A percentile compares a stretch with the other conserved stretches of the same genome.
phyloP scores from a whole-genome alignment of 345 rosid species.

The Rhodamnia rubescens region DNA sequence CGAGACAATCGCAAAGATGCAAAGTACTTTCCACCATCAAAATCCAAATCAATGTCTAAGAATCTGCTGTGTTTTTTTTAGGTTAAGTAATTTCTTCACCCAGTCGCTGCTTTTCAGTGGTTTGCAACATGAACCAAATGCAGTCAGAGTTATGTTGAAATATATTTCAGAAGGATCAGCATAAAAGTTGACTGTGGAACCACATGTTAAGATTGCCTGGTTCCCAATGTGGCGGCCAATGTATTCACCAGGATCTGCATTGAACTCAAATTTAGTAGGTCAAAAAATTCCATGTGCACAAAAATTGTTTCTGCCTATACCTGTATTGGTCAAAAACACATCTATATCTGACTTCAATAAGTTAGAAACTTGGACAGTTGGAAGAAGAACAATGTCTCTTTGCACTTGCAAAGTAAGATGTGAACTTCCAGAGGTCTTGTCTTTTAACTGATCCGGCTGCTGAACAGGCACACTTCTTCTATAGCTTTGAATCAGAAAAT shows the following conservation, averaged over 20 bases:
- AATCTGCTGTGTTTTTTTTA: conserved; percentile 32
- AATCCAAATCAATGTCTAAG: conserved; percentile 77
- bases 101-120: conserved; percentile 79
- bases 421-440: conserved; percentile 27
- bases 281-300: neutral
- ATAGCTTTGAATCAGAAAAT: conserved; percentile 70
- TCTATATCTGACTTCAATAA: conserved; percentile 57
- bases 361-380: conserved; percentile 75
- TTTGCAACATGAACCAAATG: conserved; percentile 56
- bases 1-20: conserved; percentile 74
- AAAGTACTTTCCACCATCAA: conserved; percentile 67
- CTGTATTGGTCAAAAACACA: conserved; percentile 57
- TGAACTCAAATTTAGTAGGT: neutral
- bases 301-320: conserved; percentile 29
- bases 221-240: conserved; percentile 41
- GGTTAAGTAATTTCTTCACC: conserved; percentile 67
- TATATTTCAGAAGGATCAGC: conserved; percentile 63
- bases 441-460: conserved; percentile 44
- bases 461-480: conserved; percentile 63
- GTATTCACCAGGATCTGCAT: conserved; percentile 34
- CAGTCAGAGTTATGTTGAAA: conserved; percentile 53
- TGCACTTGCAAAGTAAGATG: conserved; percentile 63
- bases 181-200: conserved; percentile 72
- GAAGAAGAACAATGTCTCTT: conserved; percentile 80
- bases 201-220: conserved; percentile 59